Evolutionary conservation across 768 basidiomycete genomes (phyloP).

Genomic region (Boletus rufocinnamomeus): DNA sequence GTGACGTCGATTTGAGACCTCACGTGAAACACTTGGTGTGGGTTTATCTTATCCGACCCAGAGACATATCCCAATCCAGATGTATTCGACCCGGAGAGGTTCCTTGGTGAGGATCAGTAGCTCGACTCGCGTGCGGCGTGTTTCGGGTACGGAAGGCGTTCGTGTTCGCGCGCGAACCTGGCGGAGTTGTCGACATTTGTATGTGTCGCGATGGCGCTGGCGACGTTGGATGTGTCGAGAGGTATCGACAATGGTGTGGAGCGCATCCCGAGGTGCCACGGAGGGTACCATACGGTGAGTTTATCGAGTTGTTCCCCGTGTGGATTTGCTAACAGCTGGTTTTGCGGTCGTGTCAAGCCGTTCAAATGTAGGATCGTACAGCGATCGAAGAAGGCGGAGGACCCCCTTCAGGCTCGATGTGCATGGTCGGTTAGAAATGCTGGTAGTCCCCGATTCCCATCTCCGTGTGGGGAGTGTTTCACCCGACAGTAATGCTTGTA

Average conservation of each 20-base stretch:
- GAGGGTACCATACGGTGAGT: conserved; percentile 7
- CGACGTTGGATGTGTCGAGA: conserved; percentile 14
- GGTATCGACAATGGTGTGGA: conserved; percentile 3
- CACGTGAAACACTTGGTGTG: too few species aligned
- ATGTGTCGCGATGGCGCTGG: conserved; percentile 10
- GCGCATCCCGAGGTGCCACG: background rate
- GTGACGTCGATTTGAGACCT: too few species aligned
- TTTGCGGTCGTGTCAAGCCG: conserved; percentile 4
- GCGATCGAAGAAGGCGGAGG: conserved; percentile 8
- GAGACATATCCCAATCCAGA: too few species aligned
- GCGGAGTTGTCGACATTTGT: conserved; percentile 8
- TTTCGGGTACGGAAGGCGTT: conserved; percentile 22
- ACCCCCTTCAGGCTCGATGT: conserved; percentile 1
- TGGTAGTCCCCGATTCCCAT: too few species aligned
- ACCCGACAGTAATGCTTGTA: too few species aligned
- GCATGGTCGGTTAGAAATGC: background rate
- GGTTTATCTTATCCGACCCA: too few species aligned
- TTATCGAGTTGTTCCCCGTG: background rate
- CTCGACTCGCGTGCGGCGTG: conserved; percentile 12
- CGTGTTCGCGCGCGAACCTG: conserved; percentile 12
- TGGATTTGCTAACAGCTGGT: background rate
- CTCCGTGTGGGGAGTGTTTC: too few species aligned
- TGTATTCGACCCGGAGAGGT: background rate
- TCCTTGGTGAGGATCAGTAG: conserved; percentile 10
- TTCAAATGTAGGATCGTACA: too few species aligned